Evolutionary conservation across 768 basidiomycete species (phyloP), one percentile per base, ranked within the genome.

Genomic region (Paxillus involutus): DNA sequence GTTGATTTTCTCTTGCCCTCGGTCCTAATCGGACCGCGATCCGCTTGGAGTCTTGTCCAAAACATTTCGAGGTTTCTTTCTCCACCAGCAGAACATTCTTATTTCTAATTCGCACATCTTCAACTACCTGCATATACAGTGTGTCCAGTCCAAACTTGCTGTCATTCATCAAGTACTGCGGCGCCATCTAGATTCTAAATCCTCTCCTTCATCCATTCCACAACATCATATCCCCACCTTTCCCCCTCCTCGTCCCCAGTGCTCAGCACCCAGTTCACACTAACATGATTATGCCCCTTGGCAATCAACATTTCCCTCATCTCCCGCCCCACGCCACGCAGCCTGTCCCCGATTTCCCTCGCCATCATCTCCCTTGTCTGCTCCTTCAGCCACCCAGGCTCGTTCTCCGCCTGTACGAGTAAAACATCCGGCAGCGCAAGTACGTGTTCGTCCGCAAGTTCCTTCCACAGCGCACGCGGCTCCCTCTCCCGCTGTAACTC

Each of bases 281-380:
- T 88, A 51, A 88, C 70, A 59, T 88, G 86, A 64, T 88, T 88
- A 57, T 89, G 86, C 0, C 80, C 80, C 53, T 63, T 62, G 0
- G 73, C 78, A 24, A 81, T 61, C 16, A 80, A 59, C 42, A 69
- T 70, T 56, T 60, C 62, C 48, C 51, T 61, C 42, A 62, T 3
- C 16, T 32, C 44, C 32, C 60, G 49, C 14, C 65, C 64, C 1
- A 59, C 65, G 0, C 3, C 61, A 4, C 70, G 72, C 8, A 73
- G 58, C 46, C 67, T 73, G 39, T 68, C 72, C 49, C 68, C 65
- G 36, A 85, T 61, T 13, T 66, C 71, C 39, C 68, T 61, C 48
- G 63, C 63, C 62, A 85, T 81, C 12, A 71, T 60, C 0, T 68
- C 62, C 39, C 71, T 70, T 0, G 66, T 70, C 11, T 69, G 63